Evolutionary conservation across 257 asterid genomes (phyloP).

Genomic region (Dorcoceras hygrometricum): DNA sequence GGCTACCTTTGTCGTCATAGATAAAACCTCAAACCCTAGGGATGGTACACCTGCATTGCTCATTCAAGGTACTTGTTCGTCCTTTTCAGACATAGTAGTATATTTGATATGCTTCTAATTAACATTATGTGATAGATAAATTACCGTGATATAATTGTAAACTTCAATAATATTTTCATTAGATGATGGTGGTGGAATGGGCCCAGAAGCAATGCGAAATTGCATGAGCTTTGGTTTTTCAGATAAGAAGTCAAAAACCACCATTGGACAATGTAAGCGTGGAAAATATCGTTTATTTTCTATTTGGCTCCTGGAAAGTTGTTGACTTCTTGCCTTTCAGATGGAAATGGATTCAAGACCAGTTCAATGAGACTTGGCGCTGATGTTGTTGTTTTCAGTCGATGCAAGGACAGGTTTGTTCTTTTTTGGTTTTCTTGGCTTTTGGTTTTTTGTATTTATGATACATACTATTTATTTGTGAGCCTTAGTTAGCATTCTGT

Average conservation of each 20-base stretch:
- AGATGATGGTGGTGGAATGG: constrained; percentile 99
- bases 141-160: constrained; percentile 22
- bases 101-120: constrained; percentile 17
- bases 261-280: constrained; percentile 82
- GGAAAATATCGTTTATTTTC: constrained; percentile 7
- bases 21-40: constrained; percentile 64
- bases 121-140: constrained; percentile 19
- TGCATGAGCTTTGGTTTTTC: constrained; percentile 95
- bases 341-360: constrained; percentile 97
- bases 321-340: constrained; percentile 48
- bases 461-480: background rate
- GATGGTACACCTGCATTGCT: constrained; percentile 73
- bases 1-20: constrained; percentile 61
- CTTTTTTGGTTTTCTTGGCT: constrained; percentile 8
- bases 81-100: constrained; percentile 1
- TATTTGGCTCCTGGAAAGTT: constrained; percentile 19
- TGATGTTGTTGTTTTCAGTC: constrained; percentile 84
- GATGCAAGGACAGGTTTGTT: constrained; percentile 56
- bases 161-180: constrained; percentile 28
- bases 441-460: background rate
- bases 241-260: constrained; percentile 61
- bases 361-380: constrained; percentile 98
- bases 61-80: constrained; percentile 62
- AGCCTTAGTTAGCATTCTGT: background rate
- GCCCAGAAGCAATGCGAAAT: constrained; percentile 71